phyloP scores from a whole-genome alignment of 257 asterid species.

The Solanum bulbocastanum region DNA sequence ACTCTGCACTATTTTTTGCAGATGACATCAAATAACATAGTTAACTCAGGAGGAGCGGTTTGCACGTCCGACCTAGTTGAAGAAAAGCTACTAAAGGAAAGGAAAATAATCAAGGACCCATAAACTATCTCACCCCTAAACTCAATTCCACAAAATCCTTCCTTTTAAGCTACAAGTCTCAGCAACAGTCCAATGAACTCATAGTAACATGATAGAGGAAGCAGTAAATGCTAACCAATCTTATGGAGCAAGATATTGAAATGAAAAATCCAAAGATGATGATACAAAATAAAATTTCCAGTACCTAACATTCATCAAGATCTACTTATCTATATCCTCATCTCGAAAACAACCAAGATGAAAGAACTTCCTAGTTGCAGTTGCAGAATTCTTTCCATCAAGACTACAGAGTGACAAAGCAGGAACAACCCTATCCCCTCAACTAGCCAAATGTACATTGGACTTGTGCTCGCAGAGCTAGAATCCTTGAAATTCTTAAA shows the following conservation, averaged over 20 bases:
- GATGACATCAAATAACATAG: not conserved
- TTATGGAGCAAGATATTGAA: not conserved
- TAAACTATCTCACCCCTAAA: not conserved
- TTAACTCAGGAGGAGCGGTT: not conserved
- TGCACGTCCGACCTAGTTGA: not conserved
- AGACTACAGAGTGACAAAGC: not conserved
- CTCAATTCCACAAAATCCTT: not conserved
- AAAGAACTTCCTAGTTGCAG: not conserved
- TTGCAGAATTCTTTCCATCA: not conserved
- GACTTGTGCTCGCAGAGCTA: not conserved
- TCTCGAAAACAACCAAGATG: not conserved
- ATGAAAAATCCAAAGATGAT: not conserved
- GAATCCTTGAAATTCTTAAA: not conserved
- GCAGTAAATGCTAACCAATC: not conserved
- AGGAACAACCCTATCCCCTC: not conserved
- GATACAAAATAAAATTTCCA: not conserved
- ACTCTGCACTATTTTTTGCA: not conserved
- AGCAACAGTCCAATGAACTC: not conserved
- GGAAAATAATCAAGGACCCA: not conserved
- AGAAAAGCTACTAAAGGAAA: not conserved
- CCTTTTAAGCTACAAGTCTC: not conserved
- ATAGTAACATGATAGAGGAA: not conserved
- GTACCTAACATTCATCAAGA: not conserved
- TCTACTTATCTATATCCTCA: not conserved
- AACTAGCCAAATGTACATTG: not conserved